Conservation (phyloP, 495 filamentous ascomycete genomes). For the Aspergillus sclerotioniger region DNA sequence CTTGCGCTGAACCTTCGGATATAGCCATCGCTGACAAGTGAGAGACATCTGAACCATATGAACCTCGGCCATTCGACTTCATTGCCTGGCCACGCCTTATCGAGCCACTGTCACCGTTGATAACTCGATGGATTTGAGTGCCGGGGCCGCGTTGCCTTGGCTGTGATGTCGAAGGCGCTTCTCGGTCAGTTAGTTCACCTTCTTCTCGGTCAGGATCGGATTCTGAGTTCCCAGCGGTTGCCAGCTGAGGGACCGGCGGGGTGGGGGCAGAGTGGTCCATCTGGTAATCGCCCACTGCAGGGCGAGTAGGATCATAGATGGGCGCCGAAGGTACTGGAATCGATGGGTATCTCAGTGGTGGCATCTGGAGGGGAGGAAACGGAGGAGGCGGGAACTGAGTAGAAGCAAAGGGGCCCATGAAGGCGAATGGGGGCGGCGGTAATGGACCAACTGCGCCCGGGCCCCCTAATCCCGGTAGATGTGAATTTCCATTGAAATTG, state of each 20-base stretch:
- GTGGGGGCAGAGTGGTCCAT: background rate
- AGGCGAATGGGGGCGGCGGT: slow-evolving; percentile 34
- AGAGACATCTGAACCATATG: background rate
- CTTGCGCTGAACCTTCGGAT: background rate
- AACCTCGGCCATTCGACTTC: background rate
- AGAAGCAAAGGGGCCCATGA: slow-evolving; percentile 27
- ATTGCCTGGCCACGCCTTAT: background rate
- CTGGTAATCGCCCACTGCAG: slow-evolving; percentile 12
- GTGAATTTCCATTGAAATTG: slow-evolving; percentile 29
- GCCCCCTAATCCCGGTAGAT: slow-evolving; percentile 24
- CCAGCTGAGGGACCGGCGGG: slow-evolving; percentile 6
- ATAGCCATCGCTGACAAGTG: background rate
- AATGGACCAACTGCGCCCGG: slow-evolving; percentile 22
- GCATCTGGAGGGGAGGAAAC: slow-evolving; percentile 29
- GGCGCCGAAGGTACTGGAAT: slow-evolving; percentile 24
- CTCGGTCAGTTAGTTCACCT: slow-evolving; percentile 70
- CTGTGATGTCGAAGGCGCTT: slow-evolving; percentile 40
- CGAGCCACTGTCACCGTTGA: background rate
- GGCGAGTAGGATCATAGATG: slow-evolving; percentile 8
- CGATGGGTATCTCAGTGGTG: slow-evolving; percentile 23
- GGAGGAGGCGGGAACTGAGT: slow-evolving; percentile 26
- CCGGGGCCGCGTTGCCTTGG: slow-evolving; percentile 1
- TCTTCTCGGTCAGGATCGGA: slow-evolving; percentile 55
- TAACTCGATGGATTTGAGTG: background rate
- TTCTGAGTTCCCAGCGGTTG: slow-evolving; percentile 5